Evolutionary conservation across 805 yeast species (phyloP).

Genomic region (Zygosaccharomyces pseudorouxii): DNA sequence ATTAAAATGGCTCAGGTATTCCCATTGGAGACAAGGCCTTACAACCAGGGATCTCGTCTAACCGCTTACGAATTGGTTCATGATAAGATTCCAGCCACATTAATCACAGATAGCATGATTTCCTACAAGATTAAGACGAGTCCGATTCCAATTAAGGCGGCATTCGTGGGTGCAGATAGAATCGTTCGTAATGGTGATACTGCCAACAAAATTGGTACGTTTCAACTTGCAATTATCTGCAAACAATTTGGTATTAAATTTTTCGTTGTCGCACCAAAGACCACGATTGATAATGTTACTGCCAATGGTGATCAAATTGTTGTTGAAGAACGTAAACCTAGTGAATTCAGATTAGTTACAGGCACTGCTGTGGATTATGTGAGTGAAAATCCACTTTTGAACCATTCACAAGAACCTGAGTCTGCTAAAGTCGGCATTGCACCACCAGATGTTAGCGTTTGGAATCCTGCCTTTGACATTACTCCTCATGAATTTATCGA

Average conservation of each 20-base stretch:
- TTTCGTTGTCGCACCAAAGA: slow-evolving; percentile 91
- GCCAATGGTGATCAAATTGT: slow-evolving; percentile 66
- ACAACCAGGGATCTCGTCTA: slow-evolving; percentile 90
- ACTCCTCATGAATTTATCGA: slow-evolving; percentile 82
- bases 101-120: slow-evolving; percentile 89
- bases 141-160: slow-evolving; percentile 69
- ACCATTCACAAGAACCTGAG: slow-evolving; percentile 31
- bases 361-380: slow-evolving; percentile 52
- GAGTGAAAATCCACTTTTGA: slow-evolving; percentile 25
- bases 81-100: slow-evolving; percentile 81
- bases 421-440: slow-evolving; percentile 66
- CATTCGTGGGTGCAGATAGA: slow-evolving; percentile 94
- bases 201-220: slow-evolving; percentile 95
- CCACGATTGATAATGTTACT: slow-evolving; percentile 75
- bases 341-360: slow-evolving; percentile 69
- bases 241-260: slow-evolving; percentile 65
- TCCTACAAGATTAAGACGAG: slow-evolving; percentile 56
- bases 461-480: slow-evolving; percentile 97
- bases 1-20: slow-evolving; percentile 65
- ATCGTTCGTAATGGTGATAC: slow-evolving; percentile 91
- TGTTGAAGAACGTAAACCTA: slow-evolving; percentile 82
- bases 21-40: slow-evolving; percentile 93
- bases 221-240: slow-evolving; percentile 75
- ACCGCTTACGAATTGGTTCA: slow-evolving; percentile 87
- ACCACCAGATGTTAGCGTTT: slow-evolving; percentile 76